Conservation (phyloP, 108 stramenopile species). For the Cylindrotheca fusiformis region DNA sequence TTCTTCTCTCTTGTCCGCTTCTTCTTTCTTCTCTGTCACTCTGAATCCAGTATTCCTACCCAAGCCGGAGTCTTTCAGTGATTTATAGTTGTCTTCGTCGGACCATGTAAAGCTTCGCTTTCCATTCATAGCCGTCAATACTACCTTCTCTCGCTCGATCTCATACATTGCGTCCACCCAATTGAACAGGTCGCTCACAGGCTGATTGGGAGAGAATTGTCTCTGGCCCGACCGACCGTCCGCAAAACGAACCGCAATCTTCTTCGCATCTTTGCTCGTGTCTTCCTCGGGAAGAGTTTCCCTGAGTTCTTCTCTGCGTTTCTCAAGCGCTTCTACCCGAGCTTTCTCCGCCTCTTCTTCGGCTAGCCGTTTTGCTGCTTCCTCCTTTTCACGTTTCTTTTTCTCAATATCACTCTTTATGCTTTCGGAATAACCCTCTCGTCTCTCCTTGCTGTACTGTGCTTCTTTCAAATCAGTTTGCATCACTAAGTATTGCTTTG, state of each 20-base stretch:
- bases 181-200: slow-evolving; percentile 63
- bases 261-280: slow-evolving; percentile 45
- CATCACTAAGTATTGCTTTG: slow-evolving; percentile 59
- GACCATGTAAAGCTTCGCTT: slow-evolving; percentile 54
- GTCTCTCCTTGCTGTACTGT: slow-evolving; percentile 51
- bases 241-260: slow-evolving; percentile 66
- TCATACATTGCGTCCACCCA: slow-evolving; percentile 79
- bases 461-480: slow-evolving; percentile 51
- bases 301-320: slow-evolving; percentile 44
- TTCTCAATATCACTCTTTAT: slow-evolving; percentile 50
- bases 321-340: slow-evolving; percentile 34
- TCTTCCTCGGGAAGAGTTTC: slow-evolving; percentile 60
- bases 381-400: slow-evolving; percentile 33
- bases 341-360: slow-evolving; percentile 33
- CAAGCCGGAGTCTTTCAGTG: slow-evolving; percentile 58
- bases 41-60: slow-evolving; percentile 66
- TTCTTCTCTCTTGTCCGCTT: slow-evolving; percentile 16
- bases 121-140: slow-evolving; percentile 75
- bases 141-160: slow-evolving; percentile 71
- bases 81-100: slow-evolving; percentile 30
- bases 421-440: slow-evolving; percentile 54
- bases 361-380: slow-evolving; percentile 33
- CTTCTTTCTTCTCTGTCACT: slow-evolving; percentile 38
- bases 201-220: slow-evolving; percentile 46
- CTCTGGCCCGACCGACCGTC: slow-evolving; percentile 47